phyloP scores from a whole-genome alignment of 2,329 filamentous ascomycete genomes.

The Alternaria arbusti region DNA sequence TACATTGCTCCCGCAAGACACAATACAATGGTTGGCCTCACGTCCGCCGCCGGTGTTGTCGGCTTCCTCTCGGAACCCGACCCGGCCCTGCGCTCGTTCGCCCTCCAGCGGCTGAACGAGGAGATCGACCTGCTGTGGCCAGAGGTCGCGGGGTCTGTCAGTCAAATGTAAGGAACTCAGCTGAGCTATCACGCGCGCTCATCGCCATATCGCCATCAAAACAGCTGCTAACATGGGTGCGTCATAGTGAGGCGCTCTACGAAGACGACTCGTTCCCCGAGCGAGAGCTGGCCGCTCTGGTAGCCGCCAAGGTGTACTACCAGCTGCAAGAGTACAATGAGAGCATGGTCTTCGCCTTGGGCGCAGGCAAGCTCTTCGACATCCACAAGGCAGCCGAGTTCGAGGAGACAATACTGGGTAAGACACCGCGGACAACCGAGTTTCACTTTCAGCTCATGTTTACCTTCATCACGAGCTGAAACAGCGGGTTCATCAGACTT shows the following conservation, averaged over 20 bases:
- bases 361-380: slow-evolving; percentile 93
- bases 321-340: slow-evolving; percentile 99
- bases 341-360: slow-evolving; percentile 97
- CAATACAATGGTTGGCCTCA: slow-evolving; percentile 81
- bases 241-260: slow-evolving; percentile 86
- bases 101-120: slow-evolving; percentile 91
- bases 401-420: slow-evolving; percentile 95
- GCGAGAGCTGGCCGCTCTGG: slow-evolving; percentile 89
- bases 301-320: slow-evolving; percentile 98
- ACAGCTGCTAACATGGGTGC: slow-evolving; percentile 34
- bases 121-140: slow-evolving; percentile 98
- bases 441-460: background rate
- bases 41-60: slow-evolving; percentile 91
- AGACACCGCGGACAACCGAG: slow-evolving; percentile 30
- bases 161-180: slow-evolving; percentile 76
- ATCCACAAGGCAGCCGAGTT: slow-evolving; percentile 91
- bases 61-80: slow-evolving; percentile 96
- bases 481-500: background rate
- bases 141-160: slow-evolving; percentile 90
- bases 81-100: slow-evolving; percentile 91
- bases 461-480: background rate
- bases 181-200: background rate
- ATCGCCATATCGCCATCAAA: background rate
- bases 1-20: slow-evolving; percentile 13
- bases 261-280: slow-evolving; percentile 96